phyloP scores from a whole-genome alignment of 371 early-diverging fungal species.

The Mortierella sp. region DNA sequence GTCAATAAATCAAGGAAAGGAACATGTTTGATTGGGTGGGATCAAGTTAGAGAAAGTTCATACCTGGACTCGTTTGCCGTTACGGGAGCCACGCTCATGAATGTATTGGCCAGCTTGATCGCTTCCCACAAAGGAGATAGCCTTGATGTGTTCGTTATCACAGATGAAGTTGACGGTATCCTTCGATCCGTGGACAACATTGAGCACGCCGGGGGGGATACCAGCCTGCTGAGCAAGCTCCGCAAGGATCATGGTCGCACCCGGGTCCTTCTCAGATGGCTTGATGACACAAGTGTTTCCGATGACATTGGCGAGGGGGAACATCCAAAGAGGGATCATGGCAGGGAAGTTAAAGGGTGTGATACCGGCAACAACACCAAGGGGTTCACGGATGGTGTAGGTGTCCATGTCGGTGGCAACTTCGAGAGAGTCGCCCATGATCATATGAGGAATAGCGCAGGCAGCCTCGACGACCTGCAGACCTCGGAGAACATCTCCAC shows the following conservation, averaged over 20 bases:
- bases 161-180: conserved; percentile 95
- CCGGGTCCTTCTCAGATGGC: conserved; percentile 96
- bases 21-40: not conserved
- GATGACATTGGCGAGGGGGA: conserved; percentile 91
- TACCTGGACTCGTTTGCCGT: conserved; percentile 95
- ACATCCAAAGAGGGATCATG: conserved; percentile 97
- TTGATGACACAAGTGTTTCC: conserved; percentile 93
- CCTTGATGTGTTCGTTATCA: conserved; percentile 86
- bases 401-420: conserved; percentile 97
- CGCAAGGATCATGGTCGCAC: conserved; percentile 94
- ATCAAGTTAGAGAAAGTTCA: not conserved
- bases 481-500: conserved; percentile 91
- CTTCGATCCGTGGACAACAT: conserved; percentile 91
- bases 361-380: conserved; percentile 96
- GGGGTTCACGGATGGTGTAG: conserved; percentile 92
- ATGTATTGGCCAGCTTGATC: conserved; percentile 92
- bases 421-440: conserved; percentile 88
- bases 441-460: conserved; percentile 77
- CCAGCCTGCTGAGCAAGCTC: conserved; percentile 92
- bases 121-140: conserved; percentile 95
- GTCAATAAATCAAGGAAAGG: not conserved
- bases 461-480: conserved; percentile 94
- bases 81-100: conserved; percentile 85
- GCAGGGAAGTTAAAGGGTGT: conserved; percentile 98
- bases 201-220: conserved; percentile 93